Evolutionary conservation across 768 basidiomycete genomes (phyloP).

Genomic region (Xerocomus potaroensis): DNA sequence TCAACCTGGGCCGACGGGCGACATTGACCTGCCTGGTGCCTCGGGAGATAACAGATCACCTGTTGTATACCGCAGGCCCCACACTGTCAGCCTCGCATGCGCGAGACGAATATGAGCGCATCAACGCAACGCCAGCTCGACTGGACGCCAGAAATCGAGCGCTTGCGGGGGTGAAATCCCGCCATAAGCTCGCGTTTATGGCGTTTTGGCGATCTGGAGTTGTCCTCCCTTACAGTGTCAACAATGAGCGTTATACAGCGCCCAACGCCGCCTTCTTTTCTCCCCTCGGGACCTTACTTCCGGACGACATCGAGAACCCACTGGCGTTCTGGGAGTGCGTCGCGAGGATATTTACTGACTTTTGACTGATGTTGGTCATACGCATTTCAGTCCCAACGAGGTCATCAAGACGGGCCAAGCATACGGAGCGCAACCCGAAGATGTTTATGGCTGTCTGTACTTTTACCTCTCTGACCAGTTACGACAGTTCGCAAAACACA

Average conservation of each 20-base stretch:
- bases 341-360: not conserved
- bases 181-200: conserved; percentile 39
- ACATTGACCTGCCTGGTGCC: conserved; percentile 23
- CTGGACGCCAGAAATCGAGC: conserved; percentile 40
- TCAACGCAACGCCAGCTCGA: conserved; percentile 31
- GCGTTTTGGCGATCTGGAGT: conserved; percentile 39
- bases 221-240: conserved; percentile 41
- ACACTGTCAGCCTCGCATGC: conserved; percentile 17
- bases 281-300: conserved; percentile 40
- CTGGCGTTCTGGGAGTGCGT: conserved; percentile 47
- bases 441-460: conserved; percentile 47
- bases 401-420: conserved; percentile 35
- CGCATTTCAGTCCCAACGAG: conserved; percentile 32
- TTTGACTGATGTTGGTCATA: not conserved
- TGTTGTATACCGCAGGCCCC: conserved; percentile 26
- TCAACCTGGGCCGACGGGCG: conserved; percentile 10
- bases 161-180: conserved; percentile 35
- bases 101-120: conserved; percentile 29
- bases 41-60: conserved; percentile 23
- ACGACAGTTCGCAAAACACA: conserved; percentile 33
- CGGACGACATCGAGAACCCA: conserved; percentile 34
- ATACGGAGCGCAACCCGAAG: conserved; percentile 35
- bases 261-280: conserved; percentile 45
- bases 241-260: conserved; percentile 32
- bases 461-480: conserved; percentile 41